Base-by-base conservation (phyloP, 345 rosid genomes). In the Populus simonii region DNA sequence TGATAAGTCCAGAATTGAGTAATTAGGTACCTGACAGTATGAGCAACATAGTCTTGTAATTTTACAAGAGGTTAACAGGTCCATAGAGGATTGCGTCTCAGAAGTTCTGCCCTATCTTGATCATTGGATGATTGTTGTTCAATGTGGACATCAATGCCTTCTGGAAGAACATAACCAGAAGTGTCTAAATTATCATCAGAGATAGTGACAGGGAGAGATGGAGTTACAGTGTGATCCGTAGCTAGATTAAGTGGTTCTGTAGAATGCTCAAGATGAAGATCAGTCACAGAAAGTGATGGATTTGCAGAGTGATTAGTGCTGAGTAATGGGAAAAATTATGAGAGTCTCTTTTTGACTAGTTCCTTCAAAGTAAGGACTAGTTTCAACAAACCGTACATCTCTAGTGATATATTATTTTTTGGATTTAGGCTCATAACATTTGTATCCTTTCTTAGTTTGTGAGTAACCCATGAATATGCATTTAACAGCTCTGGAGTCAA, bases 211-310 rank as follows among this genome's bases (percentile, higher is more conserved):
- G 4, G 13, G 15, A 3, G 5, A 2, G 51, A 13, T 2, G 18
- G 3, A 13, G 13, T 45, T 11, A 0, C 18, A 45, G 0, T 45
- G 67, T 33, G 35, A 3, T 3, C 1, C 0, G 51, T 45, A 45
- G 17, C 6, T 13, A 0, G 6, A 0, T 15, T 47, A 11, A 11
- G 16, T 3, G 3, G 3, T 2, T 0, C 1, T 3, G 6, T 15
- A 12, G 18, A 15, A 3, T 45, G 0, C 4, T 45, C 16, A 45
- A 0, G 3, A 3, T 45, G 4, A 45, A 3, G 16, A 1, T 45
- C 5, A 12, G 0, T 0, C 2, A 0, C 1, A 1, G 3, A 9
- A 0, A 10, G 22, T 10, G 33, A 31, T 31, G 33, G 0, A 31
- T 31, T 31, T 31, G 33, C 4, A 31, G 4, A 31, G 33, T 36